Conservation (phyloP, 78 protist species). For the Monocercomonoides exilis region DNA sequence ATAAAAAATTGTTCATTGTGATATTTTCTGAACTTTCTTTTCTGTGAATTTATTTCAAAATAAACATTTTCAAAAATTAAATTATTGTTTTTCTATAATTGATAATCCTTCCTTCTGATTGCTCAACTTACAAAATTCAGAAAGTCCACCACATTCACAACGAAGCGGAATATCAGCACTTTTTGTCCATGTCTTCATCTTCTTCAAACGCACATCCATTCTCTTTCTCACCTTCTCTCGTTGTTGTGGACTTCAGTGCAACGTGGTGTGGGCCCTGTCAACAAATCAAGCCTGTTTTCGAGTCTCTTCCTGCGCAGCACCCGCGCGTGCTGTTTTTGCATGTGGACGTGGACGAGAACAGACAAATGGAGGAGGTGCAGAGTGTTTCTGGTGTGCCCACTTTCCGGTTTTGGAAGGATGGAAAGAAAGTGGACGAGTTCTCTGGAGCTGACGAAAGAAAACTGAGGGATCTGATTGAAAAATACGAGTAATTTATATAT, state of each 20-base stretch:
- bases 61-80: not conserved
- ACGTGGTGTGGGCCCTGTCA: constrained; percentile 64
- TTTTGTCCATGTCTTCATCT: too few species aligned
- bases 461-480: constrained; percentile 28
- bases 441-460: constrained; percentile 39
- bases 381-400: constrained; percentile 56
- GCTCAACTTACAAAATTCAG: not conserved
- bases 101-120: too few species aligned
- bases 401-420: constrained; percentile 37
- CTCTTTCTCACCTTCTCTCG: too few species aligned
- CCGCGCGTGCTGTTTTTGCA: constrained; percentile 48
- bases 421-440: not conserved
- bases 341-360: constrained; percentile 53
- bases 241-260: constrained; percentile 58
- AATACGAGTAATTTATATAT: constrained; percentile 42
- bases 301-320: constrained; percentile 19
- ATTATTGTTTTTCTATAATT: not conserved
- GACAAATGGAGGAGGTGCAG: constrained; percentile 34
- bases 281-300: constrained; percentile 46
- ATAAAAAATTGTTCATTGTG: too few species aligned
- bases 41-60: not conserved
- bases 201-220: too few species aligned
- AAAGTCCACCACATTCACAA: constrained; percentile 3
- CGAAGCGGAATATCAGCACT: not conserved
- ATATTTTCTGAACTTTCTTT: not conserved